Evolutionary conservation across 768 basidiomycete genomes (phyloP), one percentile per base, ranked within the genome.

Genomic region (Russula sp.): DNA sequence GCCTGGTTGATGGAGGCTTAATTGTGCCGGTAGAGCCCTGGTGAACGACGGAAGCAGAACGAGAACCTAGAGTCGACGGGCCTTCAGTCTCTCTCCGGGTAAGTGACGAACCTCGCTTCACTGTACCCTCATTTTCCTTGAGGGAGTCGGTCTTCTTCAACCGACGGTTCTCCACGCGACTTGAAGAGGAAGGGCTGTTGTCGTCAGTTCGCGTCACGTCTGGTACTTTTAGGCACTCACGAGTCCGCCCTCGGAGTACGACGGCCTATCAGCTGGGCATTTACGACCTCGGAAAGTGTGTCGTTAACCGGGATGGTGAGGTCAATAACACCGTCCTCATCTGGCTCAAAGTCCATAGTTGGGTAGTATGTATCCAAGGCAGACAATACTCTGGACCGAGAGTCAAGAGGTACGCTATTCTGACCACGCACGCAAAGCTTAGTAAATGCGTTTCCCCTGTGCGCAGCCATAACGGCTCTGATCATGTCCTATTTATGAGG

Each of bases 281-380:
- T 39, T 51, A 55, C 22, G n/a, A 13, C 40, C 6, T 42, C 60
- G 18, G 10, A 54, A 10, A 55, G 55, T 3, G 53, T 14, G 3
- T 58, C 57, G 39, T 60, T 47, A 40, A 56, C 58, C 4, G 50
- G 54, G 9, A 45, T 67, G 2, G 66, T 66, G 53, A 66, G 64
- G 50, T 67, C 66, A n/a, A 67, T 67, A 37, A 62, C 39, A 27
- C 57, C 64, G 13, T 66, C 64, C 53, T 51, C 47, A 16, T 61
- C 59, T 55, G 57, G 57, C 22, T 3, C 20, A 20, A 59, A 37
- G 22, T 20, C 5, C 34, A 18, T 47, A 7, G 39, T 35, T 18
- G 39, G 32, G 35, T 34, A 16, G 27, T 4, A 8, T 20, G 47
- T 18, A 39, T 62, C 57, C 45, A 59, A 40, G 37, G 61, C 61